Base-by-base conservation (phyloP, 116 monocot genomes). In the Zostera marina region DNA sequence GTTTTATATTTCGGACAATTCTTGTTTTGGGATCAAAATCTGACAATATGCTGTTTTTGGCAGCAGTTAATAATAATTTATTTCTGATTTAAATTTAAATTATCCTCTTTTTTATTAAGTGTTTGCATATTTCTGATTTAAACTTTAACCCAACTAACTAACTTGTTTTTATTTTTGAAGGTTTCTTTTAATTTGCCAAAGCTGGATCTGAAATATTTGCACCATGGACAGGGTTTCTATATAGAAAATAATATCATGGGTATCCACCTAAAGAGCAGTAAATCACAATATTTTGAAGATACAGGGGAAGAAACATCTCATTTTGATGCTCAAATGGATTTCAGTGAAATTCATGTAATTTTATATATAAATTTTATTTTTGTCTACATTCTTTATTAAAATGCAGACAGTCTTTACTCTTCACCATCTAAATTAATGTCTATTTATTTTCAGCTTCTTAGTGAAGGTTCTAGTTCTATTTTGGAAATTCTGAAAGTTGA, bases 261-360 rank as follows among this genome's bases (percentile, higher is more conserved):
- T 47, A 77, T 91, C 71, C 72, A 79, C 59, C 65, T 99, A 7
- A 70, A 55, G 62, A 71, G 79, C 67, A 76, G 64, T 60, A 99
- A 81, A 68, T 73, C 81, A 46, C 62, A 53, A 47, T 61, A 65
- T 21, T 52, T 40, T 68, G 99, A 91, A 55, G 87, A 91, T 70
- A 76, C 80, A 43, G 91, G 69, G 60, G 83, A 81, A 72, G 58
- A 74, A 42, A 66, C 79, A 54, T 56, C 87, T 52, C 91, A 81
- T 54, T 72, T 99, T 75, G 99, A 99, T 79, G 69, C 84, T 81
- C 90, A 91, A 70, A 53, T 87, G 68, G 99, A 91, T 68, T 79
- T 99, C 44, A 99, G 81, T 73, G 99, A 99, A 77, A 99, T 99
- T 77, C 87, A 99, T 99, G 99, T 99, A 87, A 44, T 10, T 62